Evolutionary conservation across 164 flowering plant species (phyloP), one percentile per base, ranked within the genome.

Genomic region (Berberis thunbergii): DNA sequence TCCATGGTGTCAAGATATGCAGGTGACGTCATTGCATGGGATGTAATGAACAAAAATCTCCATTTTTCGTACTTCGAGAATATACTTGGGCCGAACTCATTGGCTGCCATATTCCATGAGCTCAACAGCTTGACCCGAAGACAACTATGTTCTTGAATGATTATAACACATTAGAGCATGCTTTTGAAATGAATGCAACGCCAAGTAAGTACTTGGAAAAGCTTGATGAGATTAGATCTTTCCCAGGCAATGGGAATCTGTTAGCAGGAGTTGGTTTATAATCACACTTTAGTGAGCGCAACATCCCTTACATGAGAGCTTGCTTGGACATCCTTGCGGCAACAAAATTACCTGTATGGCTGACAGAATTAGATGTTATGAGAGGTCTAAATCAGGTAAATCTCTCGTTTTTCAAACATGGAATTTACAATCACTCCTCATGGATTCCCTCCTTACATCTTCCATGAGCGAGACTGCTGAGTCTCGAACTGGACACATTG

Each of bases 1-100:
- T 88, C 94, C 1, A 43, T 87, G 1, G 45, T 84, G 69, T 38
- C 60, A 0, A 71, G 78, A 53, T 88, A 91, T 69, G 42, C 46
- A 13, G 90, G 90, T 9, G 67, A 78, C 58, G 38, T 91, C 0
- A 77, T 84, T 6, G 82, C 70, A 0, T 91, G 96, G 96, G 97
- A 88, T 67, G 96, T 88, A 4, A 74, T 81, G 7, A 91, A 88
- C 62, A 96, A 91, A 57, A 80, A 84, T 54, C 6, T 91, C 45
- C 97, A 85, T 12, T 79, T 74, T 44, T 3, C 26, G 0, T 88
- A 76, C 77, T 85, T 73, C 46, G 91, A 86, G 43, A 43, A 57
- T 43, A 79, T 62, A 60, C 75, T 86, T 0, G 91, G 91, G n/a
- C 1, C 0, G 0, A 44, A 46, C 43, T 77, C 77, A 1, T 75